Evolutionary conservation across 495 filamentous ascomycete species (phyloP), one percentile per base, ranked within the genome.

Genomic region (Aspergillus egyptiacus): DNA sequence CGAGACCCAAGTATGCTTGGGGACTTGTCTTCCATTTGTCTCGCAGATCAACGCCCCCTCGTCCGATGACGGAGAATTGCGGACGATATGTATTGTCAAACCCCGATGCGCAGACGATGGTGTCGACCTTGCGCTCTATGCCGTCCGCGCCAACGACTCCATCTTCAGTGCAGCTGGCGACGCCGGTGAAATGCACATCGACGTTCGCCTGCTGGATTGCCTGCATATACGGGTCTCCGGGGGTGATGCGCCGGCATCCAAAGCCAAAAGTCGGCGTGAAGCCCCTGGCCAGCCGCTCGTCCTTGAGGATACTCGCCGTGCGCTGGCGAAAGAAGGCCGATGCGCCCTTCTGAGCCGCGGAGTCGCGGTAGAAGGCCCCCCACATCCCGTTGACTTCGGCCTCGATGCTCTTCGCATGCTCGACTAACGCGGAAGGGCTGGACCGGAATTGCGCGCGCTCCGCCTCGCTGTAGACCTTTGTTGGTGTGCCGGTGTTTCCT

Each of bases 401-500:
- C 10, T 40, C 37, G 37, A 40, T 40, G 22, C 37, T 40, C 37
- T 40, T 40, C 11, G 37, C 22, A 14, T 40, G 37, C 13, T 24
- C 37, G 9, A 40, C 22, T 3, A 40, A 22, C 1, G 4, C 20
- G 1, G 37, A 2, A 6, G 37, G 37, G 22, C 27, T 27, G 1
- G 37, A 2, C 7, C 10, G 2, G 23, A 40, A 40, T 13, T 24
- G 9, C 2, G 20, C 20, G 20, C 22, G 37, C 22, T 40, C 37
- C 9, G 8, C n/a, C 5, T 24, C 37, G 37, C 22, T 40, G 37
- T 40, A 40, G 20, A 40, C 20, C n/a, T 40, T 40, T n/a, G 37
- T 40, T 9, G 37, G 37, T 2, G 37, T 22, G 5, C 37, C 37
- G 2, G 37, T 40, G 37, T 40, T 40, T 2, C 37, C 37, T 11